A percentile compares a stretch with the other conserved stretches of the same genome.
Evolutionary conservation across 1,139 yeast genomes (phyloP).

Genomic region (Blastobotrys persicus): DNA sequence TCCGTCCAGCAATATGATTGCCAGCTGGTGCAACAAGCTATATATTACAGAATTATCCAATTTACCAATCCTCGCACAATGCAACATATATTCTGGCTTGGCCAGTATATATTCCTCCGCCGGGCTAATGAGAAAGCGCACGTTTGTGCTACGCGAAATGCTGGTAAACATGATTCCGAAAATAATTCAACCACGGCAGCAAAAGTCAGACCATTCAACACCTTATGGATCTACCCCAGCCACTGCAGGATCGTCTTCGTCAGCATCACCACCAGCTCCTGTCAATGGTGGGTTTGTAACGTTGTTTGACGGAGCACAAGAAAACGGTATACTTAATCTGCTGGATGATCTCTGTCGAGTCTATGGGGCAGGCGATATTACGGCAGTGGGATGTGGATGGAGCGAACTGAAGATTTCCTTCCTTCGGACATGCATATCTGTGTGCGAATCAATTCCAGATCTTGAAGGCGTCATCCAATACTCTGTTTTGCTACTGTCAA

Average conservation of each 20-base stretch:
- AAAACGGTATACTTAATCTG: constrained; percentile 26
- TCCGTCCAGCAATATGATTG: constrained; percentile 29
- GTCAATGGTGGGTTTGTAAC: constrained; percentile 12
- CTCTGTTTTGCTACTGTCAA: constrained; percentile 53
- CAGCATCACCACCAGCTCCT: not conserved
- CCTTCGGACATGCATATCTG: constrained; percentile 52
- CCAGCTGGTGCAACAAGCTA: constrained; percentile 38
- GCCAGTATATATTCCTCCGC: constrained; percentile 64
- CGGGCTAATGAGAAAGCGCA: constrained; percentile 62
- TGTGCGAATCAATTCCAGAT: constrained; percentile 54
- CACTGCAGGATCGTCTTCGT: not conserved
- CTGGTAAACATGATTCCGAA: constrained; percentile 40
- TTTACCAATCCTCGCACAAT: constrained; percentile 33
- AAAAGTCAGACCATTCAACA: constrained; percentile 13
- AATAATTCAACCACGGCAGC: constrained; percentile 15
- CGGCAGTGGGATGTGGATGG: constrained; percentile 48
- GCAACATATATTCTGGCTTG: constrained; percentile 58
- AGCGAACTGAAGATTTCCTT: constrained; percentile 55
- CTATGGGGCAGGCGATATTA: constrained; percentile 34
- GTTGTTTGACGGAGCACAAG: constrained; percentile 23
- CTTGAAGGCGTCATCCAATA: constrained; percentile 46
- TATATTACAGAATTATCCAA: constrained; percentile 55
- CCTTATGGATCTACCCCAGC: constrained; percentile 1
- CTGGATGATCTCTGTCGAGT: constrained; percentile 34
- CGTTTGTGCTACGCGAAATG: constrained; percentile 64